Conservation (phyloP, 192 early-diverging fungal genomes). For the Coemansia sp. region DNA sequence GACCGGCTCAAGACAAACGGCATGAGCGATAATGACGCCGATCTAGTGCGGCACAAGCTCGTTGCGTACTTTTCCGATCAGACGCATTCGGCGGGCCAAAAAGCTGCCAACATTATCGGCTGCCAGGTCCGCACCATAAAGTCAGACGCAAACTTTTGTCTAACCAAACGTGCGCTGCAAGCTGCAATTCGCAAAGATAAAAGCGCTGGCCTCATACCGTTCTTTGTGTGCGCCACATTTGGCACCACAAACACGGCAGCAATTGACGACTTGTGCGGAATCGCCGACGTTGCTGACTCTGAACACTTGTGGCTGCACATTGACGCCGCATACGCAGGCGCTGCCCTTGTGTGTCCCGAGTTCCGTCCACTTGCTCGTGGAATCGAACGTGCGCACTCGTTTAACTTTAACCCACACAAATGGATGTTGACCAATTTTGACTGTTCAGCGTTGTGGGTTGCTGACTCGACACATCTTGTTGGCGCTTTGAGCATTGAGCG, state of each 20-base stretch:
- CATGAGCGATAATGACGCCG: constrained; percentile 28
- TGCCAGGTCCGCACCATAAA: constrained; percentile 34
- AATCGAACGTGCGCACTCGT: constrained; percentile 59
- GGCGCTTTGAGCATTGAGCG: constrained; percentile 58
- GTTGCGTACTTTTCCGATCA: constrained; percentile 65
- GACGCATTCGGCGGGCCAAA: constrained; percentile 60
- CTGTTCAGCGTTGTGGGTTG: constrained; percentile 63
- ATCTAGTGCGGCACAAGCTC: constrained; percentile 28
- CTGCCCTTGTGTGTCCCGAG: constrained; percentile 60
- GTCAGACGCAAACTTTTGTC: constrained; percentile 34
- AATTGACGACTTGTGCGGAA: constrained; percentile 58
- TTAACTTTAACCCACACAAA: constrained; percentile 65
- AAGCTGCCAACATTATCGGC: constrained; percentile 53
- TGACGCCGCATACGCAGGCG: constrained; percentile 67
- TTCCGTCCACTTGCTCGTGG: constrained; percentile 54
- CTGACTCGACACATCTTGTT: constrained; percentile 49
- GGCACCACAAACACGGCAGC: constrained; percentile 63
- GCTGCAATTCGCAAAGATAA: constrained; percentile 53
- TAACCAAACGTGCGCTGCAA: constrained; percentile 50
- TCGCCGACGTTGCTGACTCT: constrained; percentile 47
- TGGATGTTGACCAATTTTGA: constrained; percentile 69
- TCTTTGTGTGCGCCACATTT: constrained; percentile 63
- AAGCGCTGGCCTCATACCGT: constrained; percentile 58
- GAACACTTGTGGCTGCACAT: constrained; percentile 62
- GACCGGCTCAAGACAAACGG: constrained; percentile 30